Evolutionary conservation across 139 green algal genomes (phyloP).

Genomic region (Chlamydomonas asymmetrica): DNA sequence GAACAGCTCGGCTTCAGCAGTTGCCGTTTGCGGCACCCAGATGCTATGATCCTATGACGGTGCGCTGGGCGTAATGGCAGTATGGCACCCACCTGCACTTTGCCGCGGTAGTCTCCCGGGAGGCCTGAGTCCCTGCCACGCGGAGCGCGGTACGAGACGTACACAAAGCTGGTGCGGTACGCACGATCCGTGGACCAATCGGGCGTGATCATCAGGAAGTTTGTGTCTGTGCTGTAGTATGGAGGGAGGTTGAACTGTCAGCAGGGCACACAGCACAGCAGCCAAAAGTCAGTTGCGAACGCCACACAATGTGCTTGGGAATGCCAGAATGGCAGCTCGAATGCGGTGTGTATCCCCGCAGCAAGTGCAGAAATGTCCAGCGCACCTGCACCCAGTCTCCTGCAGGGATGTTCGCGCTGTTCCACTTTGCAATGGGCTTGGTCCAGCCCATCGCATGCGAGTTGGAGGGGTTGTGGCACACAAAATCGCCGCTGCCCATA

Average conservation of each 20-base stretch:
- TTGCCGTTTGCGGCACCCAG: too few relatives aligned
- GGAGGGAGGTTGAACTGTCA: too few relatives aligned
- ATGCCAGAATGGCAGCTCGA: too few relatives aligned
- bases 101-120: too few relatives aligned
- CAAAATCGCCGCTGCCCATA: neutral
- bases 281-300: too few relatives aligned
- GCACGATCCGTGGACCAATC: neutral
- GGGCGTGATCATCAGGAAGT: neutral
- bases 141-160: neutral
- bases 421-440: neutral
- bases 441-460: neutral
- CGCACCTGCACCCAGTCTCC: neutral
- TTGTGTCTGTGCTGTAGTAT: neutral
- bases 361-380: neutral
- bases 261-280: too few relatives aligned
- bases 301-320: too few relatives aligned
- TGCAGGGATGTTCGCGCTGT: neutral
- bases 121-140: neutral
- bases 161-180: neutral
- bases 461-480: slow-evolving; percentile 3
- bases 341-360: too few relatives aligned
- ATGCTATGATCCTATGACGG: too few relatives aligned
- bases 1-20: too few relatives aligned
- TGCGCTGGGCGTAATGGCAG: neutral
- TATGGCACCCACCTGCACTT: neutral